Base-by-base conservation (phyloP, 2,329 filamentous ascomycete genomes). In the Akanthomyces dipterigenus region DNA sequence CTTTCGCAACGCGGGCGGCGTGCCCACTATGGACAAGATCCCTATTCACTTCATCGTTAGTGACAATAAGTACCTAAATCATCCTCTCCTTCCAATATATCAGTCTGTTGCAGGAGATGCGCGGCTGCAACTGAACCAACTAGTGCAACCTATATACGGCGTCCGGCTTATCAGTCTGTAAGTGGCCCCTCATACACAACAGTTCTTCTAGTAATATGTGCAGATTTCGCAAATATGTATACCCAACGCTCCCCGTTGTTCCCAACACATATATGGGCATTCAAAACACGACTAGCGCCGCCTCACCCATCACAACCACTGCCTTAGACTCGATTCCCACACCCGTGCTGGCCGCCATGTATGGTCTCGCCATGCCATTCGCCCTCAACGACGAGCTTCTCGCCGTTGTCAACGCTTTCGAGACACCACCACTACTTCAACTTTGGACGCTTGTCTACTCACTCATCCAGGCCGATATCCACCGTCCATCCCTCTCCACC, bases 1-100 rank as follows among this genome's bases (percentile, higher is more conserved):
- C 60, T 70, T 72, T 58, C 71, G 73, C n/a, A 73, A 74, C 63
- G 73, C 71, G 5, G 73, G 73, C 2, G 73, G 73, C 9, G 71
- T 74, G 20, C 73, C 72, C 0, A 70, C 69, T 2, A 63, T 65
- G 2, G 71, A 72, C 7, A 67, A 69, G 58, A 72, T 75, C 5
- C 73, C 73, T 1, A 67, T 74, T 3, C 72, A 72, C 54, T 66
- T 67, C 34, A 46, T 65, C 16, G 46, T 66, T 1, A 65, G 58
- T 20, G 57, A 62, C 11, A 62, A 67, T 7, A 56, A 62, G 55
- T 57, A 58, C 20, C 42, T 48, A 2, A 22, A 20, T 1, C 34
- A 64, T n/a, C 55, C 48, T 16, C 38, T 60, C 0, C 26, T 53
- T n/a, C 43, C 26, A 5, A 16, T 43, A 11, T 40, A 36, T 9